A percentile compares a stretch with the other conserved stretches of the same genome.
phyloP scores from a whole-genome alignment of 2,329 filamentous ascomycete species.

The Fusarium sulawesiense region DNA sequence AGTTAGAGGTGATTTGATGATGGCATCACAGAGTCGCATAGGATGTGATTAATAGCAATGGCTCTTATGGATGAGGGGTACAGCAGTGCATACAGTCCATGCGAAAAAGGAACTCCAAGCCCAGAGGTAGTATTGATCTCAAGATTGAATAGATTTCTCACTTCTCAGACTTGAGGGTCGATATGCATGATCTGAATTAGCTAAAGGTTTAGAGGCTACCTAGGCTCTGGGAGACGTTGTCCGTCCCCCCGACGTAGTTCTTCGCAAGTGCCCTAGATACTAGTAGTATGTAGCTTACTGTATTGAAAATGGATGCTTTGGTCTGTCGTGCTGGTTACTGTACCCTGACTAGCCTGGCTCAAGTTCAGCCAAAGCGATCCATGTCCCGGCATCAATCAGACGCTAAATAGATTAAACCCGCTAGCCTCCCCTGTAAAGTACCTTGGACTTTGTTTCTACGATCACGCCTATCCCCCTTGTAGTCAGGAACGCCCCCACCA shows the following conservation, averaged over 20 bases:
- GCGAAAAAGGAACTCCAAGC: background rate
- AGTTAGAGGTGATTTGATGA: background rate
- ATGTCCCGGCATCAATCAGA: constrained; percentile 30
- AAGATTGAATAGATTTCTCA: background rate
- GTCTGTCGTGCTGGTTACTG: constrained; percentile 14
- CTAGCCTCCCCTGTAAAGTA: constrained; percentile 16
- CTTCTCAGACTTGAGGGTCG: background rate
- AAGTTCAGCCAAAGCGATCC: constrained; percentile 2
- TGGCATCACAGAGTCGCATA: constrained; percentile 12
- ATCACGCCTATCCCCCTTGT: background rate
- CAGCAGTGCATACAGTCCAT: background rate
- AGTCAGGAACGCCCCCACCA: background rate
- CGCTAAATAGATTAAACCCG: constrained; percentile 40
- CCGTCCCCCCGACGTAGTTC: background rate
- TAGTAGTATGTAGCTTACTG: background rate
- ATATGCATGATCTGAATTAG: background rate
- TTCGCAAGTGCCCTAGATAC: background rate
- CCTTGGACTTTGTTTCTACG: constrained; percentile 10
- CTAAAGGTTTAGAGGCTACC: background rate
- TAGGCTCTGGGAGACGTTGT: background rate
- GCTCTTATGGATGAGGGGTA: background rate
- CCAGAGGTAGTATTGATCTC: background rate
- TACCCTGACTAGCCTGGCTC: constrained; percentile 31
- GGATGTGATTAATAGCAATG: background rate
- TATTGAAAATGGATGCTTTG: background rate